These are phyloP conservation scores for Basidioascus undulatus DNA, from an alignment of 768 basidiomycete genomes.

Conservation along the genomic window DNA sequence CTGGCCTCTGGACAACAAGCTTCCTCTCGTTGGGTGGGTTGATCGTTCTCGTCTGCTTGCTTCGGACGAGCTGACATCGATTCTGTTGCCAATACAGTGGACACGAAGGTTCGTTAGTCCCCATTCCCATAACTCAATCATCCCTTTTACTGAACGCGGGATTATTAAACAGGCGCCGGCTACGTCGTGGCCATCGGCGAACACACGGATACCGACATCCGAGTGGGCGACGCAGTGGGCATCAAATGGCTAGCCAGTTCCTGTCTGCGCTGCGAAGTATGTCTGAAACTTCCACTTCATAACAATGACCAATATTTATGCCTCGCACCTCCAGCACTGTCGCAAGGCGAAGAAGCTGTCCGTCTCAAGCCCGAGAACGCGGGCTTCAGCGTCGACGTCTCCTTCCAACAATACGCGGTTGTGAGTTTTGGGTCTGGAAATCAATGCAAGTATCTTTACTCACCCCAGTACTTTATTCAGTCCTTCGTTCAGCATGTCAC, in stretches of 20 bases:
- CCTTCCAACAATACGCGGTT: conserved; percentile 18
- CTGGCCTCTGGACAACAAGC: conserved; percentile 48
- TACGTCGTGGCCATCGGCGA: not conserved
- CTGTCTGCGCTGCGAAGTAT: conserved; percentile 52
- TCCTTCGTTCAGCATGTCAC: conserved; percentile 51
- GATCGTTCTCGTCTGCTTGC: too few relatives aligned
- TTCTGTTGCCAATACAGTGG: too few relatives aligned
- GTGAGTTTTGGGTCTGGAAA: too few relatives aligned
- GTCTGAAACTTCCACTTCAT: too few relatives aligned
- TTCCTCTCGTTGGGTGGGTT: too few relatives aligned
- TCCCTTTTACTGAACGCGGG: too few relatives aligned
- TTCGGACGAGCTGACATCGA: too few relatives aligned
- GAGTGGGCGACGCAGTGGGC: conserved; percentile 54
- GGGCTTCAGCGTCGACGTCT: conserved; percentile 18
- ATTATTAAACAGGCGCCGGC: too few relatives aligned
- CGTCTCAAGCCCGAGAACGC: conserved; percentile 36
- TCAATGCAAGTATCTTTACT: not conserved
- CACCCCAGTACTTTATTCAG: not conserved
- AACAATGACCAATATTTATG: too few relatives aligned
- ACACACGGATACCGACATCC: conserved; percentile 36
- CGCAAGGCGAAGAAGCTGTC: conserved; percentile 21
- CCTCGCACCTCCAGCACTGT: too few relatives aligned
- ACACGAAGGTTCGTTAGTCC: conserved; percentile 73
- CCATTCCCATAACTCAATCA: too few relatives aligned
- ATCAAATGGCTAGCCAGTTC: conserved; percentile 35